Evolutionary conservation across 768 basidiomycete species (phyloP), one percentile per base, ranked within the genome.

Genomic region (Gautieria morchelliformis): DNA sequence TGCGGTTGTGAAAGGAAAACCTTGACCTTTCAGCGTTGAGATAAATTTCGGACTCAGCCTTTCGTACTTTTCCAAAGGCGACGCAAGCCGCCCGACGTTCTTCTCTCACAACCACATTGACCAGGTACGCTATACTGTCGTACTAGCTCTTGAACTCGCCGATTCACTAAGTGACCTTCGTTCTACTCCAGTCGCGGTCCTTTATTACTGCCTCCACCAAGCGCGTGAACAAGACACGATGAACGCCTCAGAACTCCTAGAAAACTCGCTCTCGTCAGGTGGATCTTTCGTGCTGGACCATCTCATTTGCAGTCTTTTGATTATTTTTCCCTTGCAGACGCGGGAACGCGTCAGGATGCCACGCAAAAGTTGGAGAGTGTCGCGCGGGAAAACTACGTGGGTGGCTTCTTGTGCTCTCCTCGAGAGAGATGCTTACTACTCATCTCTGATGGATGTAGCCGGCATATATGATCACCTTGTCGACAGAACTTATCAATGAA

Each of bases 261-360:
- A 87, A 63, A 93, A 95, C 75, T 86, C 94, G 66, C 85, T 97
- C 64, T 94, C 92, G 59, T 77, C 89, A 47, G 89, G 93, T 93
- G 67, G 65, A 83, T 72, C 71, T 61, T 52, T 62, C 59, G 27
- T 60, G 59, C 14, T 37, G 4, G 35, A 37, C 35, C 53, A 63
- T 65, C 59, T 67, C 70, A 69, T 73, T 66, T 71, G 60, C 64
- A 47, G 58, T 45, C 48, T 56, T 44, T 61, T 52, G 57, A 60
- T 53, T 58, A 56, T 59, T 48, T 56, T 15, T 52, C 42, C 40
- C 39, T 27, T 63, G 56, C 67, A 96, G 94, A 96, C 77, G 81
- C 87, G 61, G 79, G 73, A 73, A 89, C 87, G 79, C 91, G 94
- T 83, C 83, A 93, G 70, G 83, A 83, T 81, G 94, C 94, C 59